Conservation (phyloP, 2,329 filamentous ascomycete species). For the Atkinsonella texensis region DNA sequence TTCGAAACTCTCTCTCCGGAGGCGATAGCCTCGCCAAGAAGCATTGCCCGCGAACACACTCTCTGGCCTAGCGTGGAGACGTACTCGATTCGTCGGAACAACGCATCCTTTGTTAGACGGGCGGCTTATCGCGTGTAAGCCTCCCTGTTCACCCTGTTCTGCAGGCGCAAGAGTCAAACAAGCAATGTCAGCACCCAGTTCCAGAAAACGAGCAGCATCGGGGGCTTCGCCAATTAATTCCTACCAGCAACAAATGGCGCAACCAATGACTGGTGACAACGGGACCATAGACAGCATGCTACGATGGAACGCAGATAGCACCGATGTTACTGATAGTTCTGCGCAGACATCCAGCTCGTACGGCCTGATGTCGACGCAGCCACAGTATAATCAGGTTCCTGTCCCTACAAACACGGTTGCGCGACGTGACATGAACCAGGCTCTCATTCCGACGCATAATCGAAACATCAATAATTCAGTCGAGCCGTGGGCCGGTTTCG, state of each 20-base stretch:
- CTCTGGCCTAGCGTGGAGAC: not conserved
- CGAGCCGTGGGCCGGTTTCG: constrained; percentile 30
- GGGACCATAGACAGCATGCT: constrained; percentile 35
- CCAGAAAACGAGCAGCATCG: constrained; percentile 63
- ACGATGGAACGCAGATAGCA: constrained; percentile 32
- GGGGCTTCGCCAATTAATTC: constrained; percentile 54
- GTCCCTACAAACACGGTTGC: constrained; percentile 39
- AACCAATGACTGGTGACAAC: constrained; percentile 31
- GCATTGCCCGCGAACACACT: not conserved
- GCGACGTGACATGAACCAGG: constrained; percentile 37
- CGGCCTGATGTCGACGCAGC: constrained; percentile 25
- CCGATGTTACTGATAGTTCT: constrained; percentile 24
- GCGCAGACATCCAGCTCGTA: constrained; percentile 24
- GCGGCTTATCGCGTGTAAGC: not conserved
- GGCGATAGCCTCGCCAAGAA: not conserved
- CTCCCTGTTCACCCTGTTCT: not conserved
- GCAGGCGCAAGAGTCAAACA: constrained; percentile 2
- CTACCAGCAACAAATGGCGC: constrained; percentile 37
- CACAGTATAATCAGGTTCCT: constrained; percentile 20
- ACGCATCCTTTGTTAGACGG: not conserved
- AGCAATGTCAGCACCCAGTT: constrained; percentile 36
- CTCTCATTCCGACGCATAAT: constrained; percentile 32
- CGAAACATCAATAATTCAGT: constrained; percentile 26
- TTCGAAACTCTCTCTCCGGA: not conserved
- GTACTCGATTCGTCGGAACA: not conserved